A percentile compares a stretch with the other conserved stretches of the same genome.
phyloP scores from a whole-genome alignment of 768 basidiomycete genomes.

The Trametes villosa region DNA sequence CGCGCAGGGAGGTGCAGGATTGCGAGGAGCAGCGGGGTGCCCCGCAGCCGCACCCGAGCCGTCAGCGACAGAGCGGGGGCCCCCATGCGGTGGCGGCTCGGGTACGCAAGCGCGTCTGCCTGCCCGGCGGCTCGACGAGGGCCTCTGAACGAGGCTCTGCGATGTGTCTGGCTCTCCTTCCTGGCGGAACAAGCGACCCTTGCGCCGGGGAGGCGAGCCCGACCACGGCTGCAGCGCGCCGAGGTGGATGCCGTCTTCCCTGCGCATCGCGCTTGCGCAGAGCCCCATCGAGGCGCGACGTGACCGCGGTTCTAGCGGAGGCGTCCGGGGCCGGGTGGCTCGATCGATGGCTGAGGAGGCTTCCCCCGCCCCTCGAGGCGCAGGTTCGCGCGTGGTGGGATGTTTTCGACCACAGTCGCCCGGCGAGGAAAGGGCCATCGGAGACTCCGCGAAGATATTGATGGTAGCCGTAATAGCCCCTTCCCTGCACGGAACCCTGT shows the following conservation, averaged over 20 bases:
- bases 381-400: constrained; percentile 13
- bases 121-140: neutral
- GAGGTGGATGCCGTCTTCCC: neutral
- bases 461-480: constrained; percentile 1
- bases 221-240: neutral
- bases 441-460: constrained; percentile 11
- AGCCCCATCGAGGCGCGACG: constrained; percentile 9
- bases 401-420: neutral
- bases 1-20: neutral
- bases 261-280: constrained; percentile 15
- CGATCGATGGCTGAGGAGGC: constrained; percentile 15
- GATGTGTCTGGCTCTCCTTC: too few relatives aligned
- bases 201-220: neutral
- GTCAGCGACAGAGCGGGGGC: neutral
- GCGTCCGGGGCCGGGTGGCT: constrained; percentile 18
- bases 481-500: neutral
- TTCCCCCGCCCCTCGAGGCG: constrained; percentile 21
- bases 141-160: neutral
- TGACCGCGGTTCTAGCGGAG: constrained; percentile 19
- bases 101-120: neutral
- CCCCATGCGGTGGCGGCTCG: constrained; percentile 14
- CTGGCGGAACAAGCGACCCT: neutral
- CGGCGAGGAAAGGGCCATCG: constrained; percentile 1
- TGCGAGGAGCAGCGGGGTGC: too few relatives aligned
- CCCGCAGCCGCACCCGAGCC: constrained; percentile 1